phyloP scores from a whole-genome alignment of 768 basidiomycete genomes.

The Boletus pseudo-olivaceus region DNA sequence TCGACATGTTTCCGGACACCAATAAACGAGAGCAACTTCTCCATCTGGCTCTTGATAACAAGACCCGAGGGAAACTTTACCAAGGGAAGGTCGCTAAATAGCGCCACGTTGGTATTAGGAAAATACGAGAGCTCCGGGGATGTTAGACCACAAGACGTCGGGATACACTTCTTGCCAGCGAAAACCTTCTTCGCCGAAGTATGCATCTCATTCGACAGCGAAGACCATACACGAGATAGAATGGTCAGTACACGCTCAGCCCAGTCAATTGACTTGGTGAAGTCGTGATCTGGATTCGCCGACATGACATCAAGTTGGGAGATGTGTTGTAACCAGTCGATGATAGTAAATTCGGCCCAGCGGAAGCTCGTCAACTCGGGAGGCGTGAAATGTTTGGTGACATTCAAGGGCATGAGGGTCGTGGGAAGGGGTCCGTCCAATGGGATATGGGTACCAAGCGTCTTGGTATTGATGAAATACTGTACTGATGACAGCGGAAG shows the following conservation, averaged over 20 bases:
- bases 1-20: conserved; percentile 92
- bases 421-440: conserved; percentile 10
- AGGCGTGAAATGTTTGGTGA: conserved; percentile 47
- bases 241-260: conserved; percentile 74
- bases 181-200: conserved; percentile 41
- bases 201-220: conserved; percentile 47
- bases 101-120: conserved; percentile 66
- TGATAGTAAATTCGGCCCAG: conserved; percentile 74
- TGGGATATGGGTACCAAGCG: conserved; percentile 48
- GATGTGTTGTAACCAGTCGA: conserved; percentile 74
- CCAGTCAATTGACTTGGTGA: conserved; percentile 65
- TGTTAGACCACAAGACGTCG: conserved; percentile 59
- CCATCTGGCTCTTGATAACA: conserved; percentile 63
- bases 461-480: conserved; percentile 66
- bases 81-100: conserved; percentile 83
- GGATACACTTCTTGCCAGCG: conserved; percentile 46
- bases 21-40: conserved; percentile 65
- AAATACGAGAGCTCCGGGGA: conserved; percentile 77
- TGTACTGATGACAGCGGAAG: conserved; percentile 67
- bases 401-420: conserved; percentile 7
- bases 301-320: conserved; percentile 43
- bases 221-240: conserved; percentile 69
- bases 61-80: conserved; percentile 66
- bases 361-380: conserved; percentile 59
- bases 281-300: conserved; percentile 50